Conservation (phyloP, 108 stramenopile species). For the Skeletonema menzelii region DNA sequence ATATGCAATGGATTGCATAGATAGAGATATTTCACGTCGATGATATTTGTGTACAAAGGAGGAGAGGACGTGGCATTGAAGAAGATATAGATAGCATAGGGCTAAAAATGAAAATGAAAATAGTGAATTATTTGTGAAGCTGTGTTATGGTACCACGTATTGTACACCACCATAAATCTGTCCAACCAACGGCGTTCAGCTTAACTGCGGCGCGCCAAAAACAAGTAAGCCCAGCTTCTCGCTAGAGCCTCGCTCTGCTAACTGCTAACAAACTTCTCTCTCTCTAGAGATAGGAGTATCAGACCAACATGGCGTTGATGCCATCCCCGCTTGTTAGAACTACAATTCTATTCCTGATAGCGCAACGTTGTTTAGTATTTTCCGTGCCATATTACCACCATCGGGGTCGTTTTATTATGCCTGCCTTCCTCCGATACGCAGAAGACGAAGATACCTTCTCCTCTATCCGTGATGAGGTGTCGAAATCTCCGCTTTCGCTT, state of each 20-base stretch:
- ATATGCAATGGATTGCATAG: conserved; percentile 17
- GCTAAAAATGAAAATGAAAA: background rate
- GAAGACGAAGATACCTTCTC: background rate
- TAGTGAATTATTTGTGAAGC: no score
- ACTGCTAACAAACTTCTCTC: no score
- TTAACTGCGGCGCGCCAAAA: no score
- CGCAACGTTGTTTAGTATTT: background rate
- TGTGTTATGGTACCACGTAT: no score
- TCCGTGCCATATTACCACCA: background rate
- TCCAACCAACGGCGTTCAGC: no score
- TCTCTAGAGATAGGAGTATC: no score
- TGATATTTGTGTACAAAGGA: background rate
- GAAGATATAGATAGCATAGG: background rate
- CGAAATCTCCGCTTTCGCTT: conserved; percentile 7
- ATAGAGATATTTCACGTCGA: background rate
- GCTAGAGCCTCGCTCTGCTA: no score
- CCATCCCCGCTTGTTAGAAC: no score
- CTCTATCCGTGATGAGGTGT: background rate
- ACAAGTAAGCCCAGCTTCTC: no score
- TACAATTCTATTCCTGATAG: background rate
- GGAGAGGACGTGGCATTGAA: background rate
- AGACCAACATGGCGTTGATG: no score
- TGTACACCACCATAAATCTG: no score
- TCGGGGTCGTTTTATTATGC: background rate
- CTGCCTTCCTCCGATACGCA: conserved; percentile 3